Conservation (phyloP, 2,329 filamentous ascomycete species). For the Fusarium sp. region DNA sequence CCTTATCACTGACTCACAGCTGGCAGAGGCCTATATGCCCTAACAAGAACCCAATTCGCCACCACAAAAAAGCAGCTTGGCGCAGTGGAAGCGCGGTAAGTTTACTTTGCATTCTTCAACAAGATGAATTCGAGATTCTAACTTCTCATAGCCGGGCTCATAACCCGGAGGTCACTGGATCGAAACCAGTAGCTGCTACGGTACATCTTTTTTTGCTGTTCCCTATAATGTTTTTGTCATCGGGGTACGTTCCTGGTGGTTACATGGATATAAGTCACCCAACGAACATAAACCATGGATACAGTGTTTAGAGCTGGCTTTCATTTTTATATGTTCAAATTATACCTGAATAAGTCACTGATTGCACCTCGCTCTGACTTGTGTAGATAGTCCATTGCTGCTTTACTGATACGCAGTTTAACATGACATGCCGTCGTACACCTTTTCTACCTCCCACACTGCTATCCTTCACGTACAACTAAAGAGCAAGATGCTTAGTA, state of each 20-base stretch:
- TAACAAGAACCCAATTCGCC: not conserved
- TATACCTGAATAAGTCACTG: not conserved
- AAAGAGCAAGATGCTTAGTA: not conserved
- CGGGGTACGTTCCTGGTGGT: not conserved
- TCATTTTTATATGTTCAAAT: not conserved
- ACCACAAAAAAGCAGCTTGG: conserved; percentile 36
- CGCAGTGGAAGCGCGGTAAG: conserved; percentile 38
- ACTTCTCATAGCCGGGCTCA: conserved; percentile 37
- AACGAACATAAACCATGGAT: not conserved
- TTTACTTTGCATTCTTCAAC: not conserved
- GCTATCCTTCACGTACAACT: not conserved
- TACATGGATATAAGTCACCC: not conserved
- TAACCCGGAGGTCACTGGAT: conserved; percentile 36
- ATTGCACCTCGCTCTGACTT: not conserved
- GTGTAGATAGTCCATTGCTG: not conserved
- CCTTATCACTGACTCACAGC: not conserved
- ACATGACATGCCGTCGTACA: not conserved
- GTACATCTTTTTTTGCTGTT: conserved; percentile 5
- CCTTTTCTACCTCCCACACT: not conserved
- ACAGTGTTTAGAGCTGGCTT: not conserved
- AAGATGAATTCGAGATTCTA: not conserved
- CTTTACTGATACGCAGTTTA: not conserved
- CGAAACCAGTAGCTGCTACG: conserved; percentile 15
- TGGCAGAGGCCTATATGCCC: not conserved
- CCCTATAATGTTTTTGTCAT: not conserved